Base-by-base conservation (phyloP, 371 early-diverging fungal species). In the Sporodiniella umbellata region DNA sequence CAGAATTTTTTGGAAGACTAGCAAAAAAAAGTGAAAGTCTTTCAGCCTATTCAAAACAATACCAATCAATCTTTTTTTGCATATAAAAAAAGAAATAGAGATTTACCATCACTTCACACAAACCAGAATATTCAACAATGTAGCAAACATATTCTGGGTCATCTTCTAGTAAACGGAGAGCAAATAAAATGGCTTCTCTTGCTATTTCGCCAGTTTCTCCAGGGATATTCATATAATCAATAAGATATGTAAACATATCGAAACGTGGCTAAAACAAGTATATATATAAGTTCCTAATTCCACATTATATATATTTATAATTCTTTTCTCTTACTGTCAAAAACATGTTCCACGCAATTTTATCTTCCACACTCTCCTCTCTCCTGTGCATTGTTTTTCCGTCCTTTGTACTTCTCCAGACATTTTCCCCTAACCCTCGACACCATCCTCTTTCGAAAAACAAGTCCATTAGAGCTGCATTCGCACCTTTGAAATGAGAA, bases 381-480 rank as follows among this genome's bases (percentile, higher is more conserved):
- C 72, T 51, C 38, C 60, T 69, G 42, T 72, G 72, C 5, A 61
- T 49, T 21, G 68, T 63, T 35, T 69, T 70, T 1, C 72, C 70
- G 33, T 75, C 72, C 26, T 75, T 72, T 43, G 64, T 62, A 33
- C 66, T 64, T 57, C 77, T 48, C 77, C 77, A 77, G 0, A 77
- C 77, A 48, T 63, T 68, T 45, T 77, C 77, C 18, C 77, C 77
- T 18, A 68, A 48, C 19, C 64, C 68, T 42, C 77, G 56, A 49
- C 77, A 77, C 77, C 77, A 77, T n/a, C 77, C 77, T 42, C 77
- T 64, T 35, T 77, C 77, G 49, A 77, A 72, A 39, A 77, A 77
- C 18, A 77, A 33, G 54, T 77, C 77, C 73, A 77, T 72, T 14
- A 77, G 38, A 8, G 77, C 73, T 15, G 73, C 77, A 56, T 73